phyloP scores from a whole-genome alignment of 2,329 filamentous ascomycete species.

The Septoria petroselini region DNA sequence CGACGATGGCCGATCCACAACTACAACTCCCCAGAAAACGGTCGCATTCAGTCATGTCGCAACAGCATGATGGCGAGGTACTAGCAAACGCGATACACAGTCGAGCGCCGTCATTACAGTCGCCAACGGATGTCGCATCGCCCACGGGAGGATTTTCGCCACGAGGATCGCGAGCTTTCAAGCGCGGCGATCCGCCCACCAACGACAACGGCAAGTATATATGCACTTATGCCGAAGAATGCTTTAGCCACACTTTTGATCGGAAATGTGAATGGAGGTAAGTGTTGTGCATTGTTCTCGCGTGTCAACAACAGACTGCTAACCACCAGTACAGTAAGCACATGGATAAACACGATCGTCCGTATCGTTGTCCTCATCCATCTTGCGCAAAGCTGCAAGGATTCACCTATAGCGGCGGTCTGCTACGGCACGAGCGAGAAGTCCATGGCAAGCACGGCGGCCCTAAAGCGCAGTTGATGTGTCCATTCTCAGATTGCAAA shows the following conservation, averaged over 20 bases:
- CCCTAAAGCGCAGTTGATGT: constrained; percentile 82
- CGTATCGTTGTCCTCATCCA: constrained; percentile 79
- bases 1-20: constrained; percentile 25
- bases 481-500: constrained; percentile 83
- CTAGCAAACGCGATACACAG: constrained; percentile 5
- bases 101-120: constrained; percentile 20
- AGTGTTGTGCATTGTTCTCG: no score
- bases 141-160: constrained; percentile 21
- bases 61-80: constrained; percentile 18
- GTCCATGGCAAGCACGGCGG: constrained; percentile 89
- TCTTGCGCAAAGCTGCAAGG: constrained; percentile 88
- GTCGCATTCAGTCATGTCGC: constrained; percentile 34
- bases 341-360: constrained; percentile 96
- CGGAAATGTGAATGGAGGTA: constrained; percentile 94
- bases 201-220: constrained; percentile 72
- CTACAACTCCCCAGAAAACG: constrained; percentile 31
- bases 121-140: constrained; percentile 14
- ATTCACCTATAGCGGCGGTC: constrained; percentile 90
- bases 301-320: constrained; percentile 15
- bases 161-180: constrained; percentile 32
- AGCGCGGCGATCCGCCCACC: constrained; percentile 52
- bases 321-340: constrained; percentile 66
- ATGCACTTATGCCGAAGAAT: constrained; percentile 66
- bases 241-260: constrained; percentile 67
- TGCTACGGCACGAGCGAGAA: constrained; percentile 86